A percentile compares a stretch with the other conserved stretches of the same genome.
Conservation (phyloP, 345 rosid species). For the Hibiscus syriacus region DNA sequence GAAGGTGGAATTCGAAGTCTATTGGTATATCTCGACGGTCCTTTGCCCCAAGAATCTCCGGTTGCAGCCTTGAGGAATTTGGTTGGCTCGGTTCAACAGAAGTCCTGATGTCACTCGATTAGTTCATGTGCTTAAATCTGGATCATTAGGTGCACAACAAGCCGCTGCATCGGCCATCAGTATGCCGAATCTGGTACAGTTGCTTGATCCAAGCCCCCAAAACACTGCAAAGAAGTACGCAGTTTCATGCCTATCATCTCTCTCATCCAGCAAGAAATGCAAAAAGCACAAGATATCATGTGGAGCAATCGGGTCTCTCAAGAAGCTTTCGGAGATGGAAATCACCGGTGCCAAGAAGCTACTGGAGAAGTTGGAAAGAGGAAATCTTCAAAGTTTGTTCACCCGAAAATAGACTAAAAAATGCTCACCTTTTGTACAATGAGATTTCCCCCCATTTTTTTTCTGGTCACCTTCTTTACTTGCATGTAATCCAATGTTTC, state of each 20-base stretch:
- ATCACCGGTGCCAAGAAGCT: conserved; percentile 81
- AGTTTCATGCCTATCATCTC: conserved; percentile 45
- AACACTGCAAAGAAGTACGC: conserved; percentile 87
- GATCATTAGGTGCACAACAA: conserved; percentile 74
- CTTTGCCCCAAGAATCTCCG: conserved; percentile 81
- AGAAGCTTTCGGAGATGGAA: conserved; percentile 83
- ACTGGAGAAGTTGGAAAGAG: conserved; percentile 75
- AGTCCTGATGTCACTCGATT: conserved; percentile 42
- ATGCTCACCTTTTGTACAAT: not conserved
- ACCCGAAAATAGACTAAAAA: conserved; percentile 40
- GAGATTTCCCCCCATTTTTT: not conserved
- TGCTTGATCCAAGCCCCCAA: too few species aligned
- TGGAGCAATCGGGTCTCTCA: conserved; percentile 88
- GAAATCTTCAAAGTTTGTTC: conserved; percentile 63
- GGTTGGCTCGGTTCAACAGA: conserved; percentile 51
- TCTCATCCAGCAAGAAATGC: conserved; percentile 84
- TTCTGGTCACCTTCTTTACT: not conserved
- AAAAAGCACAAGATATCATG: conserved; percentile 81
- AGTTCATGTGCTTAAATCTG: conserved; percentile 75
- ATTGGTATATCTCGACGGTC: conserved; percentile 64
- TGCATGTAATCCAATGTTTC: conserved; percentile 26
- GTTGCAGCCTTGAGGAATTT: conserved; percentile 72
- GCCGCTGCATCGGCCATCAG: too few species aligned
- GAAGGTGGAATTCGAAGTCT: conserved; percentile 68
- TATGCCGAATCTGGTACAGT: too few species aligned